Evolutionary conservation across 2,329 filamentous ascomycete genomes (phyloP).

Genomic region (Fusarium annulatum): DNA sequence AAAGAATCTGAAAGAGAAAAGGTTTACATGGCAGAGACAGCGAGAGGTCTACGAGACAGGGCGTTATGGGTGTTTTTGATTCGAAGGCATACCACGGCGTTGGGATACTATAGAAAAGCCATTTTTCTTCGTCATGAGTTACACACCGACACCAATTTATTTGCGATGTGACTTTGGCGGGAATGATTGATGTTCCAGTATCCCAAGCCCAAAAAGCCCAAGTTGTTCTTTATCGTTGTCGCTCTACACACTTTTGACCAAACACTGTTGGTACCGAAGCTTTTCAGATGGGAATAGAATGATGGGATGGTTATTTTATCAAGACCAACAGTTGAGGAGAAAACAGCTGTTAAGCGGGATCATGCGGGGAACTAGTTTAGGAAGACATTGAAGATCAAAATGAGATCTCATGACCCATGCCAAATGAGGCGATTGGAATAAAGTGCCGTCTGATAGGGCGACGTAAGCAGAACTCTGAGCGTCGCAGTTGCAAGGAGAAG

Average conservation of each 20-base stretch:
- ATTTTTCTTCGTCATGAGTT: slow-evolving; percentile 36
- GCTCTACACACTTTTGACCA: slow-evolving; percentile 1
- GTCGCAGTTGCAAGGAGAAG: neutral
- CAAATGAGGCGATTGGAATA: slow-evolving; percentile 25
- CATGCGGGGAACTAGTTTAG: slow-evolving; percentile 7
- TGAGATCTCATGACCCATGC: slow-evolving; percentile 6
- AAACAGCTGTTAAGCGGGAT: neutral
- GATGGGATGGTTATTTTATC: neutral
- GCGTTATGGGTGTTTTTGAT: slow-evolving; percentile 42
- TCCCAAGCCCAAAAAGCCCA: slow-evolving; percentile 8
- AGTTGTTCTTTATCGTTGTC: neutral
- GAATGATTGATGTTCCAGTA: slow-evolving; percentile 19
- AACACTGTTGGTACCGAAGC: neutral
- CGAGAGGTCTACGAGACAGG: slow-evolving; percentile 31
- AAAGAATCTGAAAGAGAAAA: slow-evolving; percentile 8
- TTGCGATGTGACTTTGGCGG: slow-evolving; percentile 24
- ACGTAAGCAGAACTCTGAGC: slow-evolving; percentile 10
- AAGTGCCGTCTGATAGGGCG: slow-evolving; percentile 27
- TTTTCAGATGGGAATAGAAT: slow-evolving; percentile 7
- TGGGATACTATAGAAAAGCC: slow-evolving; percentile 38
- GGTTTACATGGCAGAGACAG: slow-evolving; percentile 23
- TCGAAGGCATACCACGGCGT: slow-evolving; percentile 42
- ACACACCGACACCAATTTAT: slow-evolving; percentile 14
- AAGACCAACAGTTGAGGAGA: neutral
- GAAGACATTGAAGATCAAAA: slow-evolving; percentile 10